These are phyloP conservation scores for Davidsoniella neocaledoniae DNA, from an alignment of 2,329 filamentous ascomycete species.

Conservation along the genomic window DNA sequence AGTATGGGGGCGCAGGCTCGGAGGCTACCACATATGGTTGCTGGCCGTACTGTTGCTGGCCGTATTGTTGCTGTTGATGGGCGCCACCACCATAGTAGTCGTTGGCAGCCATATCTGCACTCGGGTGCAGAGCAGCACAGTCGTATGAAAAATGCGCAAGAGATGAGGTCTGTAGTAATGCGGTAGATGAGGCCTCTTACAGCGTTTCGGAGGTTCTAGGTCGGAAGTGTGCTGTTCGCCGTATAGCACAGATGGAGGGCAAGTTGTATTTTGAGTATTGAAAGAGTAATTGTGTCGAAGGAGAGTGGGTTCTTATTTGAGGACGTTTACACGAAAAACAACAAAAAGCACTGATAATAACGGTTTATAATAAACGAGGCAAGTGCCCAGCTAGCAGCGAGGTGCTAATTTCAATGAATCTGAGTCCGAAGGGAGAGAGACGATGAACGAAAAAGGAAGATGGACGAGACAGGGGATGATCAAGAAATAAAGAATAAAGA, in stretches of 20 bases:
- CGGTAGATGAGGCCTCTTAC: neutral
- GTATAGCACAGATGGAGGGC: too few species aligned
- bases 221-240: too few species aligned
- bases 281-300: neutral
- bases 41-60: conserved; percentile 5
- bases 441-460: neutral
- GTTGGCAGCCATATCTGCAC: conserved; percentile 12
- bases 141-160: neutral
- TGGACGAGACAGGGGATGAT: neutral
- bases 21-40: conserved; percentile 3
- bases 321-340: neutral
- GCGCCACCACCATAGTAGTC: conserved; percentile 12
- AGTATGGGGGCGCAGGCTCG: conserved; percentile 9
- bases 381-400: neutral
- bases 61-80: conserved; percentile 5
- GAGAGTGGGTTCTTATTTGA: neutral
- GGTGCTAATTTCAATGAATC: neutral
- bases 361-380: neutral
- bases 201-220: too few species aligned
- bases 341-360: neutral
- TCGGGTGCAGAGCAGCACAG: neutral
- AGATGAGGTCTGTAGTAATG: neutral
- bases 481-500: neutral
- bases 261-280: neutral
- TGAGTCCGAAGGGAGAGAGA: neutral